Evolutionary conservation across 1,139 yeast species (phyloP), one percentile per base, ranked within the genome.

Genomic region (Candida gigantensis): DNA sequence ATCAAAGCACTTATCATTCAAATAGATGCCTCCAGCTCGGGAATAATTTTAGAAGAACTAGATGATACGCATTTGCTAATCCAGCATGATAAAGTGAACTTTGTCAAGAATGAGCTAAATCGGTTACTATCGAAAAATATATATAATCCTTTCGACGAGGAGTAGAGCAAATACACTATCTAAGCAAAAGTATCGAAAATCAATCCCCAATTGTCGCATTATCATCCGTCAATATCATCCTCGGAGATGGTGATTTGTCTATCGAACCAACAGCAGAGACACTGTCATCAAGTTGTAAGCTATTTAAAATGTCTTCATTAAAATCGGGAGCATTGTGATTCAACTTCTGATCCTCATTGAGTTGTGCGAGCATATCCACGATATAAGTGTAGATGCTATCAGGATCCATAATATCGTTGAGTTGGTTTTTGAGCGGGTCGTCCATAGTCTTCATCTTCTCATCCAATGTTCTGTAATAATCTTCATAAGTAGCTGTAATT

Each of bases 31-130:
- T 77, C 76, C 27, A 65, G 73, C 29, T 81, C 84, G 37, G 95
- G 89, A 41, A 82, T 88, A 4, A 84, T 89, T 5, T 70, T 83
- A 12, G 86, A 81, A 59, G 97, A 90, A 51, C 71, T 92, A 33
- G 97, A 92, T 55, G 97, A 90, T 29, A 85, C 94, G 1, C 97
- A 92, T 59, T 61, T 92, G 19, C 66, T 92, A 42, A 84, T 92
- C 20, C 92, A 86, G 46, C 83, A 83, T 25, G 76, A 77, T 30
- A 84, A 82, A 60, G 85, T 90, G 4, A 82, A 79, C 24, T 81
- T 72, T 52, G 82, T 92, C 38, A 90, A 89, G 52, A 68, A 62
- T 38, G 95, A 90, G 57, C 70, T 92, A 50, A 88, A 86, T 56
- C 65, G 79, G 46, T 61, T 87, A 45, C 65, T 90, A 24, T 81